These are phyloP conservation scores for Alternaria sp. DNA, from an alignment of 2,329 filamentous ascomycete species.

Conservation along the genomic window DNA sequence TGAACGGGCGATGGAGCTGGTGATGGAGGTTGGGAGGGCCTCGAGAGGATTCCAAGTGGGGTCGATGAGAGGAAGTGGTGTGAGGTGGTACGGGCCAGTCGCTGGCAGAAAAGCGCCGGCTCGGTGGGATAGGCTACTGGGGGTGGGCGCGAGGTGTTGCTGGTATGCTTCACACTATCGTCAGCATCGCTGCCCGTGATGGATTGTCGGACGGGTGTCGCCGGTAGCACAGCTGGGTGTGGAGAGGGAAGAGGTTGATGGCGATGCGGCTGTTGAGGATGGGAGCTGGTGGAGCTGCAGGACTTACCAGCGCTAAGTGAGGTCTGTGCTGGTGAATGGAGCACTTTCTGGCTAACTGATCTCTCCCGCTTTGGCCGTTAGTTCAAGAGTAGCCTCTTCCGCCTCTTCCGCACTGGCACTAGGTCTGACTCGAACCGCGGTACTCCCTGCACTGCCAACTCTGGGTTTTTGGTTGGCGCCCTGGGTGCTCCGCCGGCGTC, in stretches of 20 bases:
- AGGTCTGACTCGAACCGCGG: constrained; percentile 4
- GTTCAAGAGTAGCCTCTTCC: constrained; percentile 16
- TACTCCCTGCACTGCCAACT: constrained; percentile 3
- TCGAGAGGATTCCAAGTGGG: constrained; percentile 4
- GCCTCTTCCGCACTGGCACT: constrained; percentile 18
- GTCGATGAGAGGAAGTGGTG: constrained; percentile 11
- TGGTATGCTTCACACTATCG: constrained; percentile 20
- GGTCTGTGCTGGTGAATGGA: constrained; percentile 12
- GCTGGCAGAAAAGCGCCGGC: not conserved
- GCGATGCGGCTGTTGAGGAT: constrained; percentile 27
- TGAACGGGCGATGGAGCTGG: constrained; percentile 10
- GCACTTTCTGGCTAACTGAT: constrained; percentile 11
- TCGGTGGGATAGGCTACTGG: not conserved
- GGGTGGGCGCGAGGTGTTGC: not conserved
- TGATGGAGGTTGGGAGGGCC: not conserved
- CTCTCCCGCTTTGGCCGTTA: constrained; percentile 23
- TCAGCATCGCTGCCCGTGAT: constrained; percentile 29
- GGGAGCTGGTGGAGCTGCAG: constrained; percentile 26
- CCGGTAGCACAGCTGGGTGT: constrained; percentile 11
- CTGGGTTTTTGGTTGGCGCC: not conserved
- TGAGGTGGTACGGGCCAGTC: constrained; percentile 15
- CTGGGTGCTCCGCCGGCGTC: not conserved
- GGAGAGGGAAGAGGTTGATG: constrained; percentile 10
- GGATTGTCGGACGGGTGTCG: constrained; percentile 17
- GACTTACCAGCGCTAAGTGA: constrained; percentile 11